These are phyloP conservation scores for Diaporthe nobilis DNA, from an alignment of 2,329 filamentous ascomycete species.

Conservation along the genomic window DNA sequence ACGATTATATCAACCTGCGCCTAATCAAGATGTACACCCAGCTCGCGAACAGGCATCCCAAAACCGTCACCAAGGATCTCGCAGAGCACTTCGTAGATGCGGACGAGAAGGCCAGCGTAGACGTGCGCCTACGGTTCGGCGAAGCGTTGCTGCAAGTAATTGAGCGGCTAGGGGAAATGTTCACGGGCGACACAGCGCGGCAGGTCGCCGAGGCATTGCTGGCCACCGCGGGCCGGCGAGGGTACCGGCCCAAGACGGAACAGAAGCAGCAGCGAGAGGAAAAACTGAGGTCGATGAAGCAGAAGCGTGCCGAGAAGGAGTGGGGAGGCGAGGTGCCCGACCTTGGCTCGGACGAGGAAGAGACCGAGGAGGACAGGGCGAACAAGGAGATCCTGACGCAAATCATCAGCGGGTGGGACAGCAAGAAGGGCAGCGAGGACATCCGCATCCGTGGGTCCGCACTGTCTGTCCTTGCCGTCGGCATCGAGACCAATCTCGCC, in stretches of 20 bases:
- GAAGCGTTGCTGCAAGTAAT: conserved; percentile 77
- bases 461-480: conserved; percentile 73
- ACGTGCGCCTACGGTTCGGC: conserved; percentile 77
- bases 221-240: conserved; percentile 74
- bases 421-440: conserved; percentile 76
- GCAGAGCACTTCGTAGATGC: conserved; percentile 78
- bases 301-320: conserved; percentile 65
- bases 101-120: conserved; percentile 69
- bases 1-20: conserved; percentile 80
- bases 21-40: conserved; percentile 76
- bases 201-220: conserved; percentile 72
- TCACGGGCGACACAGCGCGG: conserved; percentile 66
- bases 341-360: conserved; percentile 60
- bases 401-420: conserved; percentile 78
- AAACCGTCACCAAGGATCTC: conserved; percentile 72
- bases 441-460: conserved; percentile 78
- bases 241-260: conserved; percentile 71
- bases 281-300: conserved; percentile 62
- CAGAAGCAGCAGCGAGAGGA: conserved; percentile 67
- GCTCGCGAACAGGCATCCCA: conserved; percentile 73
- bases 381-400: conserved; percentile 66
- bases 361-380: conserved; percentile 58
- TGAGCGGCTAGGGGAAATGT: conserved; percentile 70
- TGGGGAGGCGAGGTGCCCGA: conserved; percentile 69
- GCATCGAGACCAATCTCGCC: conserved; percentile 72